These are phyloP conservation scores for Fusarium tupiense DNA, from an alignment of 2,329 filamentous ascomycete genomes.

Conservation along the genomic window DNA sequence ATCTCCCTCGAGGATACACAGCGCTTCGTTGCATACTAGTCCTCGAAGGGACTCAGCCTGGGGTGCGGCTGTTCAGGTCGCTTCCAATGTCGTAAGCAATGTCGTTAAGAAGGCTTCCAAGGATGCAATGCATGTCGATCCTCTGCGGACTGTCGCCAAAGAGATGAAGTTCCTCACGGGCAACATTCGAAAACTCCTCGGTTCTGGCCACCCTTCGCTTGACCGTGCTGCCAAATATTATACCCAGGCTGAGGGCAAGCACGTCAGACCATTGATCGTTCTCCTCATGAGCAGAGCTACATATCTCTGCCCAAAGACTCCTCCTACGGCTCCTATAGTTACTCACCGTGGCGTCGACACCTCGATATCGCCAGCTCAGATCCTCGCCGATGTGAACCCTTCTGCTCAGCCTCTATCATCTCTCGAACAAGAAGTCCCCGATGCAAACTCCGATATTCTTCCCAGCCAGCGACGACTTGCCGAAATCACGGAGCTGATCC, in stretches of 20 bases:
- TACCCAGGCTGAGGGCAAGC: conserved; percentile 95
- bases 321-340: conserved; percentile 52
- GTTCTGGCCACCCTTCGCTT: conserved; percentile 92
- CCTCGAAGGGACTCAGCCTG: conserved; percentile 69
- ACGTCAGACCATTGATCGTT: conserved; percentile 92
- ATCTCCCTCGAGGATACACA: conserved; percentile 48
- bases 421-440: conserved; percentile 49
- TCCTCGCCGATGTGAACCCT: conserved; percentile 86
- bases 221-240: conserved; percentile 99
- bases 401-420: conserved; percentile 58
- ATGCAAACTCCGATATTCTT: conserved; percentile 73
- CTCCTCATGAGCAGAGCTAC: conserved; percentile 97
- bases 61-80: conserved; percentile 77
- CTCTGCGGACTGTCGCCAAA: conserved; percentile 88
- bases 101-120: conserved; percentile 70
- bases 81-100: conserved; percentile 76
- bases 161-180: conserved; percentile 96
- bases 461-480: conserved; percentile 93
- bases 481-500: conserved; percentile 97
- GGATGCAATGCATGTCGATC: conserved; percentile 80
- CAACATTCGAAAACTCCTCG: conserved; percentile 91
- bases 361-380: conserved; percentile 62
- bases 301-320: conserved; percentile 73
- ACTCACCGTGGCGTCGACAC: conserved; percentile 61
- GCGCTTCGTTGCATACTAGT: conserved; percentile 55